phyloP scores from a whole-genome alignment of 2,329 filamentous ascomycete genomes.

The Gliomastix tumulicola region DNA sequence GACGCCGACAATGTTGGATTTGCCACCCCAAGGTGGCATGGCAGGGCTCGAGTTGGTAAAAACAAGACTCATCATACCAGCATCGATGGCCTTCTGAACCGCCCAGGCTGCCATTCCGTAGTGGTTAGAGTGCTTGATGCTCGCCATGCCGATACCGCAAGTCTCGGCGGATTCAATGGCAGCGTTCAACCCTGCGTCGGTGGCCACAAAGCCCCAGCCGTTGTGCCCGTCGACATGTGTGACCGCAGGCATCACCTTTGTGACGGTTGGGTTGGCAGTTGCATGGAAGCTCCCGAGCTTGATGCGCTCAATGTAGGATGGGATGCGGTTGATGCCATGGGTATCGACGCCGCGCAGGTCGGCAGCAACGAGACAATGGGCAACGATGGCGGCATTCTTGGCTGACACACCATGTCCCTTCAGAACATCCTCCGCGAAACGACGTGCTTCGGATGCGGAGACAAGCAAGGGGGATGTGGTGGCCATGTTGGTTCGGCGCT shows the following conservation, averaged over 20 bases:
- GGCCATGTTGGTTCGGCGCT: no score
- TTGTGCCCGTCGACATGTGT: conserved; percentile 63
- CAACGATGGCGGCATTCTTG: conserved; percentile 55
- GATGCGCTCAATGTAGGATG: conserved; percentile 69
- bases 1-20: conserved; percentile 63
- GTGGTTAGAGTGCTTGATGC: conserved; percentile 71
- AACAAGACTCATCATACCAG: conserved; percentile 61
- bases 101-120: conserved; percentile 81
- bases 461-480: no score
- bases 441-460: conserved; percentile 27
- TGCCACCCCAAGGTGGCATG: conserved; percentile 64
- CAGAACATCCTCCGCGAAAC: conserved; percentile 49
- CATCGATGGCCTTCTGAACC: conserved; percentile 70
- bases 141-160: conserved; percentile 70
- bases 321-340: conserved; percentile 69
- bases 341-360: conserved; percentile 76
- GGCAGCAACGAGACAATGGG: conserved; percentile 63
- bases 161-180: conserved; percentile 59
- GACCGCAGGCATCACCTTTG: conserved; percentile 62
- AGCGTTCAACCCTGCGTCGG: conserved; percentile 55
- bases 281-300: conserved; percentile 62
- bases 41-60: conserved; percentile 70
- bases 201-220: conserved; percentile 69
- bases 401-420: conserved; percentile 52
- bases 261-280: conserved; percentile 48